phyloP scores from a whole-genome alignment of 148 eudicot genomes.

The Dysphania ambrosioides region DNA sequence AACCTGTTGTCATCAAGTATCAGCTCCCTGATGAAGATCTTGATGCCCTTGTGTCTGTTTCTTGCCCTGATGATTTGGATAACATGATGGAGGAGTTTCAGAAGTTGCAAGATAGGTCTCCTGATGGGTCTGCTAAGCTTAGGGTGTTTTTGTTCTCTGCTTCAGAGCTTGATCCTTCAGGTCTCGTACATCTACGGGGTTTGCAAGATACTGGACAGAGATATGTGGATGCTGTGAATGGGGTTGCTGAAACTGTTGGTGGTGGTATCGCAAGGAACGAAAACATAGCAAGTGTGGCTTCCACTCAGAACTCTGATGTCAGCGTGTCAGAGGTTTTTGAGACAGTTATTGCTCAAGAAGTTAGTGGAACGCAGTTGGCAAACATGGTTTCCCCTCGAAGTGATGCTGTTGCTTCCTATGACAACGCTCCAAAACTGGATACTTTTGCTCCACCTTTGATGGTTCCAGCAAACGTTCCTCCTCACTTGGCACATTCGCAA shows the following conservation, averaged over 20 bases:
- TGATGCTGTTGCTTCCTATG: slow-evolving; percentile 37
- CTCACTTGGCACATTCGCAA: slow-evolving; percentile 29
- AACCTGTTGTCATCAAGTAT: slow-evolving; percentile 63
- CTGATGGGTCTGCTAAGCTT: slow-evolving; percentile 80
- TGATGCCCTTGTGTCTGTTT: slow-evolving; percentile 87
- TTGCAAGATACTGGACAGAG: slow-evolving; percentile 61
- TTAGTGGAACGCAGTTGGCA: slow-evolving; percentile 35
- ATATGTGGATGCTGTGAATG: slow-evolving; percentile 90
- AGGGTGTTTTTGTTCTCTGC: slow-evolving; percentile 76
- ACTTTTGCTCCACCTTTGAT: slow-evolving; percentile 31
- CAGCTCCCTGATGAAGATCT: slow-evolving; percentile 96
- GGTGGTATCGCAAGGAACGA: slow-evolving; percentile 56
- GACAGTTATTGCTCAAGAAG: slow-evolving; percentile 39
- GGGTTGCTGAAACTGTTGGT: slow-evolving; percentile 43
- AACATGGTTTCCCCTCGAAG: slow-evolving; percentile 44
- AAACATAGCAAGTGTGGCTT: slow-evolving; percentile 68
- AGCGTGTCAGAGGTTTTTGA: slow-evolving; percentile 66
- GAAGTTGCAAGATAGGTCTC: slow-evolving; percentile 59
- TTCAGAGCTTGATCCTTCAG: slow-evolving; percentile 56
- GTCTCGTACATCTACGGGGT: slow-evolving; percentile 47
- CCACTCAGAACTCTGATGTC: slow-evolving; percentile 82
- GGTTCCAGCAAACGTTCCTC: slow-evolving; percentile 29
- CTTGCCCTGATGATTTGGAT: slow-evolving; percentile 80
- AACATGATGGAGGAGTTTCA: slow-evolving; percentile 98
- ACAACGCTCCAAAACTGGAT: slow-evolving; percentile 39